Conservation (phyloP, 768 basidiomycete genomes). For the Tulasnella calospora region DNA sequence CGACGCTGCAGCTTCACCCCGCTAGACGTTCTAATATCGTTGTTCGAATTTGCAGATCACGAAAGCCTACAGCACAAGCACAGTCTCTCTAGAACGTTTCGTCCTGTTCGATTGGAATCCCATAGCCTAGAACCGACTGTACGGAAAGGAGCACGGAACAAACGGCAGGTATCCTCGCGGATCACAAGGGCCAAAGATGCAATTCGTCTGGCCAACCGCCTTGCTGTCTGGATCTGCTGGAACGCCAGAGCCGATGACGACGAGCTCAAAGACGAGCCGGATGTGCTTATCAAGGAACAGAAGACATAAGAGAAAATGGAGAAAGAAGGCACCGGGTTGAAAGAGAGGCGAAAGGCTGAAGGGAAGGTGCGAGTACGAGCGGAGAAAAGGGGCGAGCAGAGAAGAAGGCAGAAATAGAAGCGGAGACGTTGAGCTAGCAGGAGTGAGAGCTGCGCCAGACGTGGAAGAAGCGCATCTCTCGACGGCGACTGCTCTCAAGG, state of each 20-base stretch:
- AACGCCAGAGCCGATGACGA: conserved; percentile 42
- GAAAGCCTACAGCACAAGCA: conserved; percentile 74
- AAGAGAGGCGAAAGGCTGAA: not conserved
- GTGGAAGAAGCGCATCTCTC: conserved; percentile 20
- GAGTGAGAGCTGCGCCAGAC: conserved; percentile 8
- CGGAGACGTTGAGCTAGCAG: not conserved
- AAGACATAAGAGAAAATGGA: conserved; percentile 17
- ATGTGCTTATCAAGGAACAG: conserved; percentile 25
- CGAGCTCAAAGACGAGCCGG: conserved; percentile 24
- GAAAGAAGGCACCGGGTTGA: not conserved
- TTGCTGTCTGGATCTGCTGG: conserved; percentile 48
- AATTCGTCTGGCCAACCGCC: conserved; percentile 61
- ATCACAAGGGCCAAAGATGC: conserved; percentile 73
- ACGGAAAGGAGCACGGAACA: conserved; percentile 81
- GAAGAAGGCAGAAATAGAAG: not conserved
- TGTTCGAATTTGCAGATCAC: conserved; percentile 58
- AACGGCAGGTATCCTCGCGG: conserved; percentile 73
- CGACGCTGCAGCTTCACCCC: no score
- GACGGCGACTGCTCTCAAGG: not conserved
- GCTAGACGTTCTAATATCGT: not conserved
- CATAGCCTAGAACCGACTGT: conserved; percentile 79
- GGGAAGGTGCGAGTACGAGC: not conserved
- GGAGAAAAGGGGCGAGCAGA: not conserved
- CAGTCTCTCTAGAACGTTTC: conserved; percentile 75
- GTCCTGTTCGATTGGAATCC: conserved; percentile 66